Conservation (phyloP, 768 basidiomycete genomes). For the Russula lepida region DNA sequence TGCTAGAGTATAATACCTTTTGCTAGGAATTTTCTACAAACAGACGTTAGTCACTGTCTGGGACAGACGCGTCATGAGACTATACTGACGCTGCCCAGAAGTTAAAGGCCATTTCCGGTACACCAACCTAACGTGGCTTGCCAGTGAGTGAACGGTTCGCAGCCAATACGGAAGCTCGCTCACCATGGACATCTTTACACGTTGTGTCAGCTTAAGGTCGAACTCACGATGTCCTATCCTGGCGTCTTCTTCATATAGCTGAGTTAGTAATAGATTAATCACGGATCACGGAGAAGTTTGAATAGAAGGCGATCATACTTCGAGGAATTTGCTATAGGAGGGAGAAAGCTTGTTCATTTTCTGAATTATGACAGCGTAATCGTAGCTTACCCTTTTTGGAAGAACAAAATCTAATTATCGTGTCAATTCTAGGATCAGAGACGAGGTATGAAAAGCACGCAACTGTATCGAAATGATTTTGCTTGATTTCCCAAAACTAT, state of each 20-base stretch:
- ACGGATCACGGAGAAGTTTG: not conserved
- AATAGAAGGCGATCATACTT: conserved; percentile 36
- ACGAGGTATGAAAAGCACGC: conserved; percentile 17
- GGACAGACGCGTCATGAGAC: not conserved
- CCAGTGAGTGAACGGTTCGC: not conserved
- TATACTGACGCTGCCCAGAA: conserved; percentile 77
- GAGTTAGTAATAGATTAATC: not conserved
- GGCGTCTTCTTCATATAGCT: conserved; percentile 95
- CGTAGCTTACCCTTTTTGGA: conserved; percentile 84
- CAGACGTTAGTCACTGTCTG: conserved; percentile 2
- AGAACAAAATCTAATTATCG: conserved; percentile 66
- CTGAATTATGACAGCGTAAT: not conserved
- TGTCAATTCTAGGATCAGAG: conserved; percentile 21
- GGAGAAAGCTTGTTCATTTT: conserved; percentile 18
- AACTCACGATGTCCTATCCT: conserved; percentile 89
- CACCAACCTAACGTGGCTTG: conserved; percentile 61
- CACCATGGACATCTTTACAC: conserved; percentile 99
- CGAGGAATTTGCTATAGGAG: conserved; percentile 63
- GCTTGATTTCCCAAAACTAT: conserved; percentile 71
- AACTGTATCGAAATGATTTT: conserved; percentile 93
- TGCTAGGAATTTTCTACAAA: conserved; percentile 66
- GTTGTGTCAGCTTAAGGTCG: conserved; percentile 81
- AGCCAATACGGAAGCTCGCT: conserved; percentile 16
- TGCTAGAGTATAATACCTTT: conserved; percentile 40
- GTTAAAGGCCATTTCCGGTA: conserved; percentile 90